phyloP scores from a whole-genome alignment of 257 asterid species.

The Scutellaria barbata region DNA sequence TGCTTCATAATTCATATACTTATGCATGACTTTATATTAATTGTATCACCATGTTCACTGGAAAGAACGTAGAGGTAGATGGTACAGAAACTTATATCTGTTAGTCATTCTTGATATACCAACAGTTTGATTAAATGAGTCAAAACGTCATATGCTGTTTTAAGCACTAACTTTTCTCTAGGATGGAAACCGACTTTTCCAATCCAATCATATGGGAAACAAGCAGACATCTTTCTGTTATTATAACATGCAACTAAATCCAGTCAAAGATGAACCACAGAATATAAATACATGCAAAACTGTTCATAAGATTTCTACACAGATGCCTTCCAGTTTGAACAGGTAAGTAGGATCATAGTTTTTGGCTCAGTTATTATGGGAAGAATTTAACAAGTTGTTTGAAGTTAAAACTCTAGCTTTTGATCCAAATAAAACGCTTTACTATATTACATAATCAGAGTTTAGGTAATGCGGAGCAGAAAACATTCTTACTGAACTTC shows the following conservation, averaged over 20 bases:
- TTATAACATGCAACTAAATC: neutral
- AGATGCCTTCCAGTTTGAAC: neutral
- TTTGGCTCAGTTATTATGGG: too few relatives aligned
- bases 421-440: neutral
- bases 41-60: too few relatives aligned
- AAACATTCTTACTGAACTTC: neutral
- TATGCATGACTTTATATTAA: too few relatives aligned
- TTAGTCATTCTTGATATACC: neutral
- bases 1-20: neutral
- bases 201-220: neutral
- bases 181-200: neutral
- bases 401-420: too few relatives aligned
- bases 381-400: too few relatives aligned
- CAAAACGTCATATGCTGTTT: neutral
- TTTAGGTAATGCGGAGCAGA: too few relatives aligned
- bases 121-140: neutral
- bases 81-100: neutral
- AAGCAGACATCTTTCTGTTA: neutral
- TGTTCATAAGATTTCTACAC: neutral
- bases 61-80: too few relatives aligned
- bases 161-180: neutral
- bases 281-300: neutral
- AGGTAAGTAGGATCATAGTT: too few relatives aligned
- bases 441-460: neutral
- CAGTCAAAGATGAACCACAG: slow-evolving; percentile 10